Conservation (phyloP, 495 filamentous ascomycete species). For the Aspergillus avenaceus region DNA sequence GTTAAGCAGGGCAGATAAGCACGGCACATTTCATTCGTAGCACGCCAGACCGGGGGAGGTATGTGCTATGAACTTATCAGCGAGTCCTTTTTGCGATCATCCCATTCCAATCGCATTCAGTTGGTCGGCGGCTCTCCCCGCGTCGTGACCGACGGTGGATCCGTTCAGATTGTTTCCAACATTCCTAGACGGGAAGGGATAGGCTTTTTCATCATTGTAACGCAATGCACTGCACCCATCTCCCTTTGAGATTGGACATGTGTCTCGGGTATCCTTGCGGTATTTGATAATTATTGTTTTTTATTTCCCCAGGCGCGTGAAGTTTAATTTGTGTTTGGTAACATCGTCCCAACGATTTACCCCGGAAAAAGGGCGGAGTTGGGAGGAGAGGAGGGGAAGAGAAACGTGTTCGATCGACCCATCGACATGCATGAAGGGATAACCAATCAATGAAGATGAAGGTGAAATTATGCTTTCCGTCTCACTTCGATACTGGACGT, state of each 20-base stretch:
- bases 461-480: too few relatives aligned
- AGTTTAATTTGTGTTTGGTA: neutral
- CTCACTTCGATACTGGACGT: too few relatives aligned
- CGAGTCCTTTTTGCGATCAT: neutral
- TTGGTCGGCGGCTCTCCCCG: slow-evolving; percentile 12
- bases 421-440: neutral
- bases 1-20: slow-evolving; percentile 7
- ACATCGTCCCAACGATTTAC: neutral
- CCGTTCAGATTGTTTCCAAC: neutral
- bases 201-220: too few relatives aligned
- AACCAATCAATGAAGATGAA: too few relatives aligned
- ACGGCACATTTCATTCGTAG: slow-evolving; percentile 8
- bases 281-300: too few relatives aligned
- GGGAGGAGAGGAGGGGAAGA: neutral
- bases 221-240: too few relatives aligned
- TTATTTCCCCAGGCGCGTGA: neutral
- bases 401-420: neutral
- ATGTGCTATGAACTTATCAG: slow-evolving; percentile 5
- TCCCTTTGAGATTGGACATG: too few relatives aligned
- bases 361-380: too few relatives aligned
- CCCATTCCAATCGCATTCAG: too few relatives aligned
- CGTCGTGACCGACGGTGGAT: neutral
- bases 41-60: neutral
- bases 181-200: neutral
- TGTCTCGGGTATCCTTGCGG: neutral